Evolutionary conservation across 768 basidiomycete species (phyloP), one percentile per base, ranked within the genome.

Genomic region (Trametes villosa): DNA sequence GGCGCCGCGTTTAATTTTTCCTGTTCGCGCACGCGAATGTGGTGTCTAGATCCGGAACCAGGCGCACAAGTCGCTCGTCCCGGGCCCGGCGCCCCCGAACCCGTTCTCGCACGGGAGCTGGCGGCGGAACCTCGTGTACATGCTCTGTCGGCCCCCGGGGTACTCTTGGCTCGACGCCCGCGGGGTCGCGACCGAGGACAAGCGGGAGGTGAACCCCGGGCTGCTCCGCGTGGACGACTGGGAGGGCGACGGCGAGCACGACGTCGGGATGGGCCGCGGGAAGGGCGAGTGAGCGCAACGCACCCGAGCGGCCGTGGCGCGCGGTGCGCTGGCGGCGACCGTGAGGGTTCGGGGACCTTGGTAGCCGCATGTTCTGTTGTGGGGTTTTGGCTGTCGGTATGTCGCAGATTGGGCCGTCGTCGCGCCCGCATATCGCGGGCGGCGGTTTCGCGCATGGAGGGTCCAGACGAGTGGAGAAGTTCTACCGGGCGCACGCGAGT

Each of bases 91-190:
- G 3, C 90, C 91, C 29, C 81, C 89, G 2, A 98, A 96, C 69
- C 93, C 94, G 22, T 98, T 96, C 74, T 88, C 90, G 42, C 89
- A 91, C 70, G 86, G 89, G 38, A 86, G 76, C 41, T 91, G 87
- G 85, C 77, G 84, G 64, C 76, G 83, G 58, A 98, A 98, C 74
- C 68, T 94, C 49, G 73, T 83, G 29, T 86, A 88, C 55, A 82
- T 93, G 41, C 75, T 96, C 44, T 96, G 94, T 75, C 78, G 94
- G 36, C 92, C 95, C 0, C 77, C 81, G 31, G 90, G 91, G 18
- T 87, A 81, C 67, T 89, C 91, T 44, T 97, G 92, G 92, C 72
- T 96, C 27, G 79, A 92, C 67, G 82, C 83, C 5, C 70, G 74
- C 31, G 87, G 74, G 22, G 68, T 83, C 30, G 86, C 82, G 53